Evolutionary conservation across 2,329 filamentous ascomycete species (phyloP), one percentile per base, ranked within the genome.

Genomic region (Calycina herbarum): DNA sequence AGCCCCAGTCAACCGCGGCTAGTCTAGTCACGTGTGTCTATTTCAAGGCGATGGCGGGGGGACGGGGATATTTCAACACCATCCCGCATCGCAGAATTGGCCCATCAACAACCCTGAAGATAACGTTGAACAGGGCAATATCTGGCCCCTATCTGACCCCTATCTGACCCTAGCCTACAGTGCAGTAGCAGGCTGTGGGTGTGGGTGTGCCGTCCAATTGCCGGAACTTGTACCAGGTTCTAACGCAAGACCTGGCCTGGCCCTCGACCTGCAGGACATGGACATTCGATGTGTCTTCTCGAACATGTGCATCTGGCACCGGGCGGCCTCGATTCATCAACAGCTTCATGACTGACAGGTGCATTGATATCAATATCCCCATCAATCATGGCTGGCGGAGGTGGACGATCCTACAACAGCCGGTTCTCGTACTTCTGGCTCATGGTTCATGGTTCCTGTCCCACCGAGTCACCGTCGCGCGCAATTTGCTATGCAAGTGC

Each of bases 321-420:
- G n/a, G 20, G 27, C 27, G 27, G 27, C 27, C 27, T 10, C 27
- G 13, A 17, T 56, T 58, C 38, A n/a, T 57, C 40, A 31, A n/a
- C 64, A 58, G 29, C 35, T 62, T 59, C 56, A 24, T 13, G 45
- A 51, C n/a, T 38, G 35, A 33, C 31, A 33, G 31, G 31, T 33
- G 31, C 31, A 33, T 33, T 31, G 29, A 31, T 33, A 5, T 33
- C 6, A 5, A 33, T 33, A 5, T 33, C 31, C 3, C 5, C 31
- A 33, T 38, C 35, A 13, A 51, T 51, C 10, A 51, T 24, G 3
- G 45, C 45, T 45, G 35, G 5, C 42, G 42, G 42, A 24, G 10
- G 2, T 24, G 45, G 8, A 51, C 45, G 1, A 10, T 51, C n/a
- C n/a, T 51, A 51, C n/a, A 24, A 24, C 45, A 27, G 20, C 45